Evolutionary conservation across 2,329 filamentous ascomycete species (phyloP).

Genomic region (Beauveria bassiana): DNA sequence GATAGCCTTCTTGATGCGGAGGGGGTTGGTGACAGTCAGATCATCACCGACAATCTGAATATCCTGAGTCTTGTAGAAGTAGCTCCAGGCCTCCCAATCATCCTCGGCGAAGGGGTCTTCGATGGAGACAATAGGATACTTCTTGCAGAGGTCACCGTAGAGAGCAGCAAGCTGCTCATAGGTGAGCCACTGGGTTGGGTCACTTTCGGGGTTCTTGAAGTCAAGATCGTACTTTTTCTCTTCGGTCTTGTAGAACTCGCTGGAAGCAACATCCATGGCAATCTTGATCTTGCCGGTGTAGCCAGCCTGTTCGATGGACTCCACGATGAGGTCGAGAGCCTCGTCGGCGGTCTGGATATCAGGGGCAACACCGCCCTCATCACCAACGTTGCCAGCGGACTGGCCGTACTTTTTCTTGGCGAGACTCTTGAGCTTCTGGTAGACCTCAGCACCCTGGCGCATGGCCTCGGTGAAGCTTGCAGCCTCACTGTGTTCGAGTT

Average conservation of each 20-base stretch:
- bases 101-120: constrained; percentile 99
- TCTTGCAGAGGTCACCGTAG: constrained; percentile 80
- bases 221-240: constrained; percentile 99
- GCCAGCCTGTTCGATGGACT: constrained; percentile 87
- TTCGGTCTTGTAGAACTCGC: constrained; percentile 97
- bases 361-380: constrained; percentile 98
- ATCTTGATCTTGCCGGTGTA: constrained; percentile 97
- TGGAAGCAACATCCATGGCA: constrained; percentile 97
- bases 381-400: constrained; percentile 96
- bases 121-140: constrained; percentile 98
- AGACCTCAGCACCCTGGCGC: constrained; percentile 93
- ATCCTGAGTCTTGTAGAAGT: constrained; percentile 99
- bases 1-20: constrained; percentile 99
- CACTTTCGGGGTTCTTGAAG: constrained; percentile 99
- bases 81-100: constrained; percentile 99
- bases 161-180: constrained; percentile 93
- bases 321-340: constrained; percentile 91
- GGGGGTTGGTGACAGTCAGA: constrained; percentile 96
- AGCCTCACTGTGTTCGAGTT: constrained; percentile 50
- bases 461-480: constrained; percentile 92
- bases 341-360: constrained; percentile 97
- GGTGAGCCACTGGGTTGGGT: constrained; percentile 94
- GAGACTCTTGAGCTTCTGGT: constrained; percentile 93
- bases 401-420: constrained; percentile 99
- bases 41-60: constrained; percentile 99